Base-by-base conservation (phyloP, 805 yeast genomes). In the Kodamaea leandrae region DNA sequence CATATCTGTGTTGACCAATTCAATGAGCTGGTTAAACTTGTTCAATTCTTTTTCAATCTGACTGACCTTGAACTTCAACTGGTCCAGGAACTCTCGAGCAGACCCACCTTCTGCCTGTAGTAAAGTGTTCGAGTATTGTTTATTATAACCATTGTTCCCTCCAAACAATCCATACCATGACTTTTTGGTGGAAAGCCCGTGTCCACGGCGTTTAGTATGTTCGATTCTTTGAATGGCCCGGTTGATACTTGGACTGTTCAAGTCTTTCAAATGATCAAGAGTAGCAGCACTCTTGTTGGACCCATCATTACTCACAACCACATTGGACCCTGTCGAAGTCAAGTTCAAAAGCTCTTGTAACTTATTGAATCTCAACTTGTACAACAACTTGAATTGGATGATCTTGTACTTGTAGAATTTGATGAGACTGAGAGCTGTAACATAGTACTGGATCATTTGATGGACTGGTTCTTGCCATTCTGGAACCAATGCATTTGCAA, bases 331-430 rank as follows among this genome's bases (percentile, higher is more conserved):
- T 13, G 33, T 32, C 9, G 45, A 47, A 14, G 57, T 52, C 33
- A 60, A 50, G 43, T 56, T 62, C 30, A 63, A 45, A 25, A 68
- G 58, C 27, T 69, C 72, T 39, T 63, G 70, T 32, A 60, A 53
- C 43, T 67, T 64, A 46, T 51, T 57, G 51, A 68, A 67, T 42
- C 66, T 66, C 40, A 67, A 58, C 47, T 64, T 65, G 49, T 65
- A 61, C 17, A 69, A 43, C 16, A 71, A 63, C 44, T 67, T 63
- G 46, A 69, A 62, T 52, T 77, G 83, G 16, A 75, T 54, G 29
- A 77, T 75, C 51, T 77, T 77, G 54, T 66, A 58, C 49, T 76
- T 77, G 55, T 77, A 66, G 52, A 75, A 77, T 37, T 65, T 66
- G 27, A 77, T 55, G 35, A 77, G 52, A 39, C 73, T 71, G 17